A percentile compares a stretch with the other conserved stretches of the same genome.
Conservation (phyloP, 345 rosid species). For the Acer negundo region DNA sequence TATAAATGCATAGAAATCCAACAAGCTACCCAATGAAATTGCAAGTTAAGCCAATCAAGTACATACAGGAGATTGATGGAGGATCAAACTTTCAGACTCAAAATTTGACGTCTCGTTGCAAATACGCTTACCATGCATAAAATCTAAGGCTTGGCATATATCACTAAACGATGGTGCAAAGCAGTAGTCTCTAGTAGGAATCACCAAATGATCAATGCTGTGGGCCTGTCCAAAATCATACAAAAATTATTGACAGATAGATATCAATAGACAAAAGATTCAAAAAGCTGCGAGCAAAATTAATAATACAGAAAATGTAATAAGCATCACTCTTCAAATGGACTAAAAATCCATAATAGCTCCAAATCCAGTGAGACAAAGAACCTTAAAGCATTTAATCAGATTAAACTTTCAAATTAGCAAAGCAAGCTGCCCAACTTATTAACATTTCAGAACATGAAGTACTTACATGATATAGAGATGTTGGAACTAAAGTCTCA, state of each 20-base stretch:
- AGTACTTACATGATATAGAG: constrained; percentile 62
- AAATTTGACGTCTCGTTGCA: not conserved
- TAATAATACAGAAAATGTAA: not conserved
- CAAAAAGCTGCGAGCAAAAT: not conserved
- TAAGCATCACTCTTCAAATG: not conserved
- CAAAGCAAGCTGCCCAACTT: not conserved
- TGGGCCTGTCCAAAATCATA: constrained; percentile 47
- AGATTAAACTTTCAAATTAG: not conserved
- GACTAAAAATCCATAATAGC: not conserved
- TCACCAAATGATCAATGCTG: constrained; percentile 87
- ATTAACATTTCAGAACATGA: not conserved
- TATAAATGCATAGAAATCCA: not conserved
- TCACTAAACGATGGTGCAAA: constrained; percentile 90
- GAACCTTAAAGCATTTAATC: not conserved
- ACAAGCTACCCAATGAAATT: not conserved
- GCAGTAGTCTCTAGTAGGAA: constrained; percentile 96
- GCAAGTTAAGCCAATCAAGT: not conserved
- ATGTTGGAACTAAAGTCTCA: constrained; percentile 83
- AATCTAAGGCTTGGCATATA: constrained; percentile 83
- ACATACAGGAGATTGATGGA: not conserved
- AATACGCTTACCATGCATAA: constrained; percentile 63
- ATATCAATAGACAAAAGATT: not conserved
- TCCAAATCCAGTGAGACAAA: not conserved
- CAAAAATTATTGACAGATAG: not conserved
- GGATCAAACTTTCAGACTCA: not conserved